phyloP scores from a whole-genome alignment of 805 yeast species.

The Ogataea corticis region DNA sequence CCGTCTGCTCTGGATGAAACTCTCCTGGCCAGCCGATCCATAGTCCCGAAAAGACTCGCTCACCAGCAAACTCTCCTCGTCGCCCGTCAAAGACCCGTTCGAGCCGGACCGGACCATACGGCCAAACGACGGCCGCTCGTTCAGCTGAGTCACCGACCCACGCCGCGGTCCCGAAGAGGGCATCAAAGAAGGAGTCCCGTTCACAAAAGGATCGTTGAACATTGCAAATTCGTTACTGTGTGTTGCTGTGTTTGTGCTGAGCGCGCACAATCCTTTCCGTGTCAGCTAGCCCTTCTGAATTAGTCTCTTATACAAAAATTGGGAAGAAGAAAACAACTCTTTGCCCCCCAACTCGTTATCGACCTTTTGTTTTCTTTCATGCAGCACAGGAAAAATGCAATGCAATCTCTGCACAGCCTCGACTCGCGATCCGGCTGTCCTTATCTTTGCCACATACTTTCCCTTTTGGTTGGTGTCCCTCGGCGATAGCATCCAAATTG shows the following conservation, averaged over 20 bases:
- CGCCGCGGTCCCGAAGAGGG: slow-evolving; percentile 20
- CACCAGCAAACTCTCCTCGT: slow-evolving; percentile 9
- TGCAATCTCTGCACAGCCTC: too few relatives aligned
- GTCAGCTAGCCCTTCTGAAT: too few relatives aligned
- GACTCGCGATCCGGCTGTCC: too few relatives aligned
- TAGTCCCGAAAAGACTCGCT: slow-evolving; percentile 20
- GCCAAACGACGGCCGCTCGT: slow-evolving; percentile 2
- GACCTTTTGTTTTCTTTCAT: too few relatives aligned
- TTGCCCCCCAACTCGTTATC: too few relatives aligned
- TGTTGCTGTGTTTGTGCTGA: too few relatives aligned
- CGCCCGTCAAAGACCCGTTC: slow-evolving; percentile 10
- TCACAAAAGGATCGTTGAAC: slow-evolving; percentile 12
- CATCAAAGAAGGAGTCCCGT: slow-evolving; percentile 18
- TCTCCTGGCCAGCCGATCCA: slow-evolving; percentile 24
- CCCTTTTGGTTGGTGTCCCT: too few relatives aligned
- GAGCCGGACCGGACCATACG: slow-evolving; percentile 13
- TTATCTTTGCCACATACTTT: too few relatives aligned
- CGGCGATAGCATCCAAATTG: too few relatives aligned
- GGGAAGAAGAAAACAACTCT: too few relatives aligned
- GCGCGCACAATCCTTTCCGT: not conserved
- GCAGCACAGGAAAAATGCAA: too few relatives aligned
- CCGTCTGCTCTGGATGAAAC: slow-evolving; percentile 27
- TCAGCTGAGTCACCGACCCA: slow-evolving; percentile 24
- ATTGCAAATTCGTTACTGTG: not conserved
- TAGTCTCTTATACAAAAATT: too few relatives aligned